phyloP scores from a whole-genome alignment of 2,329 filamentous ascomycete genomes.

The Aspergillus piperis region DNA sequence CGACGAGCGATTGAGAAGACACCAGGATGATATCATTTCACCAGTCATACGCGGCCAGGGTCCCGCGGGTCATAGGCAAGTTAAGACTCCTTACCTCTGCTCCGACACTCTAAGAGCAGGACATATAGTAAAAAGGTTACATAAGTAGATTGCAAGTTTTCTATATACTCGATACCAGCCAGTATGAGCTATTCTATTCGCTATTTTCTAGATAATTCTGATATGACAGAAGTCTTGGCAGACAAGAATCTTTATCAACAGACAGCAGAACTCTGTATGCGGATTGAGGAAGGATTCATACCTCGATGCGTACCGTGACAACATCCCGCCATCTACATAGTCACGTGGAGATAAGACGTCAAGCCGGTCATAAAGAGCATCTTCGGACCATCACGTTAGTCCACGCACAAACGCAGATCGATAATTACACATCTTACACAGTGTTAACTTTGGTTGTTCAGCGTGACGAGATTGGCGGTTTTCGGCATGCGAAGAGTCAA shows the following conservation, averaged over 20 bases:
- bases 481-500: neutral
- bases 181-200: too few species aligned
- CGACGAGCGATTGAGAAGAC: too few species aligned
- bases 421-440: neutral
- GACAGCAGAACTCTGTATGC: neutral
- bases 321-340: neutral
- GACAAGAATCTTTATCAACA: neutral
- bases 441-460: neutral
- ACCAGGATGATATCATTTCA: too few species aligned
- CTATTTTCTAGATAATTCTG: too few species aligned
- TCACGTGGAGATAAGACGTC: conserved; percentile 1
- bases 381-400: neutral
- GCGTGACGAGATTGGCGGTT: neutral
- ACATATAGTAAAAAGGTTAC: too few species aligned
- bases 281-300: neutral
- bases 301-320: neutral
- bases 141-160: too few species aligned
- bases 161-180: too few species aligned
- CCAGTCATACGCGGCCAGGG: too few species aligned
- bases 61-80: too few species aligned
- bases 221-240: neutral
- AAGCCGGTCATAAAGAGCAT: neutral
- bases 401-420: neutral
- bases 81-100: too few species aligned
- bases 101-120: too few species aligned